Evolutionary conservation across 352 stramenopile genomes (phyloP).

Genomic region (Globisporangium yorkense): DNA sequence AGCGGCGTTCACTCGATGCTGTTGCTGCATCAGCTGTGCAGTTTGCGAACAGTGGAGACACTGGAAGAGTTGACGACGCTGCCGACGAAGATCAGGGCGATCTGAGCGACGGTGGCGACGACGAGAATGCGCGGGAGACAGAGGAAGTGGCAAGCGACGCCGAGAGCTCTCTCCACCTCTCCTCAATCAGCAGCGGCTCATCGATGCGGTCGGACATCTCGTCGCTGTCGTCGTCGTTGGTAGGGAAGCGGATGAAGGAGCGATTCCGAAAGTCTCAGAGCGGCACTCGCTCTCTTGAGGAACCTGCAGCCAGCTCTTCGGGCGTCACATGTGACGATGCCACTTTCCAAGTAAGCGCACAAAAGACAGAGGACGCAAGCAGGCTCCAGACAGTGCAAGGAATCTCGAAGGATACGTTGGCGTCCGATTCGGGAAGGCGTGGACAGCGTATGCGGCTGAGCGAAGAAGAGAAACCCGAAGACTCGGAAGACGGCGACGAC

Average conservation of each 20-base stretch:
- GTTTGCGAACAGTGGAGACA: neutral
- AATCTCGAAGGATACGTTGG: neutral
- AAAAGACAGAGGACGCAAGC: neutral
- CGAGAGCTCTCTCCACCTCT: constrained; percentile 55
- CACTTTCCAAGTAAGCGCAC: neutral
- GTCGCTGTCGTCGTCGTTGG: constrained; percentile 55
- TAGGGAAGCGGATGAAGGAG: constrained; percentile 16
- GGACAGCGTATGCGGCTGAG: neutral
- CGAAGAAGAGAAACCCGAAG: neutral
- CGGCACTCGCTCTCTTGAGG: neutral
- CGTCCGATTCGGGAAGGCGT: neutral
- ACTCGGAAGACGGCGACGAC: constrained; percentile 6
- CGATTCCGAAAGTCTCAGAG: neutral
- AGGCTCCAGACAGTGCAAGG: neutral
- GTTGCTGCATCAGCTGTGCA: neutral
- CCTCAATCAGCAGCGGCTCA: constrained; percentile 50
- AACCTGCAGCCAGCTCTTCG: neutral
- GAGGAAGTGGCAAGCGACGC: constrained; percentile 9
- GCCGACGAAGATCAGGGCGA: constrained; percentile 10
- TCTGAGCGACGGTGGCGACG: constrained; percentile 2
- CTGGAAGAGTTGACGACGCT: neutral
- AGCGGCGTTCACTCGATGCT: neutral
- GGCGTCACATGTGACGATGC: neutral
- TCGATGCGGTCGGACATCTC: constrained; percentile 46
- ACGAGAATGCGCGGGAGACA: neutral